Base-by-base conservation (phyloP, 805 yeast species). In the Lachancea mirantina region DNA sequence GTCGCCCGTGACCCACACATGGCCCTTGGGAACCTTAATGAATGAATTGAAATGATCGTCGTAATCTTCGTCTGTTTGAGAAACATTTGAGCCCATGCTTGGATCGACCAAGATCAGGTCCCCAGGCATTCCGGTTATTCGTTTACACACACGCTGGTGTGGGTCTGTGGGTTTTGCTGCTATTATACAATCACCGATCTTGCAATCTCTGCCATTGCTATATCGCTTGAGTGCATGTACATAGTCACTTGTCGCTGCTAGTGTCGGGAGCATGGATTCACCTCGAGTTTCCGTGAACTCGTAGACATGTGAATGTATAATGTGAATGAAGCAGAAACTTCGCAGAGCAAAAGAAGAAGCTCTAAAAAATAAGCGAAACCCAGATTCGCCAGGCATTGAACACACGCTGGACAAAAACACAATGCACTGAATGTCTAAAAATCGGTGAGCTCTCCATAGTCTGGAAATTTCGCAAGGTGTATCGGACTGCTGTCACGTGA, bases 1-100 rank as follows among this genome's bases (percentile, higher is more conserved):
- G 51, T 92, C 99, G 2, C 99, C 99, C 0, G 96, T 85, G 3
- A 88, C 79, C 97, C 97, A 92, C 29, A 84, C 83, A 58, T 92
- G 98, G 2, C 98, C 98, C 44, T 78, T 74, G 1, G 98, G 98
- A 0, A 92, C 88, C 35, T 64, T 67, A 6, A 89, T 76, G 55
- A 66, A 84, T 36, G 73, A 70, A 28, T 60, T 41, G 30, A 53
- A 57, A 19, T 33, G 36, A 11, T 34, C 39, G 18, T 34, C 39
- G 4, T 38, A 38, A 10, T 32, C 30, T 6, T 19, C 37, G 14
- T 26, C 42, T 6, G 18, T 18, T 2, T 34, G 39, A 25, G 43
- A 44, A 14, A 49, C 46, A 8, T 50, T 50, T 19, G 20, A 60
- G 11, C 72, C 62, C 36, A 71, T 65, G 26, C 85, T 73, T 8